Evolutionary conservation across 352 stramenopile species (phyloP).

Genomic region (Phytophthora hybrid): DNA sequence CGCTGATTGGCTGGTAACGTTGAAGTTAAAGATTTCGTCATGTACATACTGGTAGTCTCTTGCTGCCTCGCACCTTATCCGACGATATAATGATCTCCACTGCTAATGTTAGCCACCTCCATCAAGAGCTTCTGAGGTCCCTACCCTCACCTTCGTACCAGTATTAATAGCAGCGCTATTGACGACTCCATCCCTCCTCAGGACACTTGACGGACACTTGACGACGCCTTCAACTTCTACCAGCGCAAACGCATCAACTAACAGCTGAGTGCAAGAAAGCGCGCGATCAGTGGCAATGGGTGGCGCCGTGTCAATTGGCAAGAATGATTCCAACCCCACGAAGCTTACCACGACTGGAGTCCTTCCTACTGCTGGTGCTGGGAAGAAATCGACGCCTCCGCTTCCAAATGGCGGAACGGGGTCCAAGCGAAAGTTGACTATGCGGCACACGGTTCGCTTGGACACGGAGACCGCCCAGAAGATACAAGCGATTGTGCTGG

Average conservation of each 20-base stretch:
- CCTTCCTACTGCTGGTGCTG: slow-evolving; percentile 4
- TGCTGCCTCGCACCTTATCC: neutral
- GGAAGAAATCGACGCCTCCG: slow-evolving; percentile 7
- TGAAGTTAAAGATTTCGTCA: slow-evolving; percentile 12
- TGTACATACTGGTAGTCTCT: neutral
- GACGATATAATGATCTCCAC: neutral
- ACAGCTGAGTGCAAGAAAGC: neutral
- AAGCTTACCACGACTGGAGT: slow-evolving; percentile 30
- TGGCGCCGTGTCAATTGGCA: slow-evolving; percentile 36
- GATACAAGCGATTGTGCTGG: slow-evolving; percentile 53
- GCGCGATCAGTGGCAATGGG: slow-evolving; percentile 40
- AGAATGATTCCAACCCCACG: neutral
- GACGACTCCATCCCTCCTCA: neutral
- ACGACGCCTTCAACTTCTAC: neutral
- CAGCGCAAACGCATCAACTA: neutral
- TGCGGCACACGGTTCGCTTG: slow-evolving; percentile 44
- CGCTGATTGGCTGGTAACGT: slow-evolving; percentile 22
- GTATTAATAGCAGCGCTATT: slow-evolving; percentile 21
- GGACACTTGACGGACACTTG: no score
- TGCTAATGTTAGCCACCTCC: neutral
- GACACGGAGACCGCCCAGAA: slow-evolving; percentile 40
- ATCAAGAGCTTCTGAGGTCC: neutral
- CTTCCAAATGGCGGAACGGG: slow-evolving; percentile 9
- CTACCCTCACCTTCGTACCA: neutral
- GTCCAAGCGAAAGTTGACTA: slow-evolving; percentile 46